Base-by-base conservation (phyloP, 2,329 filamentous ascomycete species). In the Zymoseptoria brevis region DNA sequence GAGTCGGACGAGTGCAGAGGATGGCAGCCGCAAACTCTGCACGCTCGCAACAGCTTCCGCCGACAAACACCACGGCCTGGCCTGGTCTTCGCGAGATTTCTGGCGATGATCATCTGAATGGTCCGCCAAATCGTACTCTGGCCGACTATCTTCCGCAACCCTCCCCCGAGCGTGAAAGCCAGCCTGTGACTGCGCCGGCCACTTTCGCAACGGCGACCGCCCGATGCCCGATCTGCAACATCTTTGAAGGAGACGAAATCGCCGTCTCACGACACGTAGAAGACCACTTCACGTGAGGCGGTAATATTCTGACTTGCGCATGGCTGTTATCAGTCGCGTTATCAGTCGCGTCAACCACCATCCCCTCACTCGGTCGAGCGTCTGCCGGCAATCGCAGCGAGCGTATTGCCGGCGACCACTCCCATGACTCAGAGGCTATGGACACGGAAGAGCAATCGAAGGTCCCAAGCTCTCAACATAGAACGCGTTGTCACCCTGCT, bases 1-100 rank as follows among this genome's bases (percentile, higher is more conserved):
- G 87, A 24, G 83, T 93, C 2, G 89, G 89, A 1, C 77, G 89
- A 16, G 89, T 93, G 26, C 89, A 92, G 73, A 77, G 79, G 51
- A 79, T 89, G 72, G 76, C 74, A 58, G 30, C 59, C 55, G 54
- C 56, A 9, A 49, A 30, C 48, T 26, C 48, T 50, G 54, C 57
- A 51, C 30, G 56, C 41, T 30, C 21, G 30, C 60, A 58, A 13
- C 56, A 19, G 55, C 54, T 22, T 57, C 53, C 50, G 53, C 21
- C 48, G 52, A 50, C 48, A 41, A 57, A 50, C 41, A 24, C n/a
- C 26, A 50, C 21, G 5, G 22, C 58, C 24, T 26, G 51, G 54
- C 21, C 53, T 54, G 53, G 19, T 60, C 21, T 56, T 57, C 53
- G 61, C 62, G 22, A 45, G 35, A 45, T n/a, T 6, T 45, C 35